Percentiles rank a stretch among this genome's conserved stretches.
phyloP scores from a whole-genome alignment of 179 eudicot species.

The Heliamphora pulchella region DNA sequence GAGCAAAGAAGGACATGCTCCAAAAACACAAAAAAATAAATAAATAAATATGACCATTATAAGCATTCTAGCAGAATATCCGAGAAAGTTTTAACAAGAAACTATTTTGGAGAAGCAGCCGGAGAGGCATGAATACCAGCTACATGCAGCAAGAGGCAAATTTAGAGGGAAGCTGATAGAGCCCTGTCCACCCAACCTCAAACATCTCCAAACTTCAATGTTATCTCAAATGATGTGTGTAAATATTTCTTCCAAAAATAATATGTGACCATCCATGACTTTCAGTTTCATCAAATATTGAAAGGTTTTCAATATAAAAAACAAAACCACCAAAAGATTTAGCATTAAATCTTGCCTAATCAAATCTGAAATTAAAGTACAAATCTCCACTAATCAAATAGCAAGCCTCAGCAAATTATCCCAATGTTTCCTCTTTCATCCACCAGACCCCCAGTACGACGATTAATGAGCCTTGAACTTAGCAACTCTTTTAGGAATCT shows the following conservation, averaged over 20 bases:
- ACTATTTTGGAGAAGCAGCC: background rate
- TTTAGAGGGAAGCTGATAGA: background rate
- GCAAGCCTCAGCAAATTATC: background rate
- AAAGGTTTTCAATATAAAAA: background rate
- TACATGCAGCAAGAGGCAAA: background rate
- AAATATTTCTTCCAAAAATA: constrained; percentile 1
- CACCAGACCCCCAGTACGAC: too few relatives aligned
- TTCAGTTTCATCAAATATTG: background rate
- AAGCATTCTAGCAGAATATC: background rate
- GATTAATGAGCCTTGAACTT: background rate
- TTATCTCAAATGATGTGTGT: background rate
- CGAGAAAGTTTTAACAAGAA: background rate
- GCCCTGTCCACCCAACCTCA: background rate
- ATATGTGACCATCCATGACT: background rate
- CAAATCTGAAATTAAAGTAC: background rate
- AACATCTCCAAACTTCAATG: background rate
- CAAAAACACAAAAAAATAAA: background rate
- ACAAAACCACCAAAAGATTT: background rate
- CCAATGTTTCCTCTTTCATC: background rate
- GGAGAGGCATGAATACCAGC: background rate
- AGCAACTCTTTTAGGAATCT: background rate
- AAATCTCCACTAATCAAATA: background rate
- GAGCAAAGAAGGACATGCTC: constrained; percentile 6
- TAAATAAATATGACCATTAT: background rate
- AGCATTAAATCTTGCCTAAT: background rate